Base-by-base conservation (phyloP, 176 grass and related monocot species). In the Zea mays region DNA sequence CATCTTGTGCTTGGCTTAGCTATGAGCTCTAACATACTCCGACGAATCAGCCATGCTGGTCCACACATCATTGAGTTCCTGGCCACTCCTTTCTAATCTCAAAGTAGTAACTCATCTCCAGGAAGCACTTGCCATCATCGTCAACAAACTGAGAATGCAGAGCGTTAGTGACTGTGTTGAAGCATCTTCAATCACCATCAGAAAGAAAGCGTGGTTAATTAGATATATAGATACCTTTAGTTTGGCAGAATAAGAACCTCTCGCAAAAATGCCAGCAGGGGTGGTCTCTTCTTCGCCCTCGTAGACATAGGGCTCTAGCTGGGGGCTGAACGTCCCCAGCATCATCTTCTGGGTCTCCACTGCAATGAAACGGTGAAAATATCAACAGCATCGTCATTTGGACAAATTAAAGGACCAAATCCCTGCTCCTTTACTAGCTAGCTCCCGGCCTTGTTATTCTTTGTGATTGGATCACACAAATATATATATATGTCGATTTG, bases 11-110 rank as follows among this genome's bases (percentile, higher is more conserved):
- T 73, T 81, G 71, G 78, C 51, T 82, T 85, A 78, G 51, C 87
- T 89, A 85, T 66, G 73, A 82, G 67, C 73, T 76, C 40, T 85
- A 89, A 68, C 36, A 81, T 85, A 46, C 70, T 71, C 55, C 19
- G 27, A 62, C 10, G 50, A 78, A 82, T 45, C 14, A 65, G 37
- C 67, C 20, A 27, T 27, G 27, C 56, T 81, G 35, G 15, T 39
- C 73, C 87, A 77, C 67, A 77, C 67, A 77, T 90, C 85, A 93
- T 79, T 80, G 64, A 35, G 27, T 27, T 27, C 27, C 75, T 54
- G 85, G 80, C 93, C 93, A 97, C 0, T 97, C 93, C 85, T 93
- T 97, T 72, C 87, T 92, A 79, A 97, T 97, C 76, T 97, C 93
- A 51, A 97, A 97, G 81, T 92, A 84, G 87, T 97, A 97, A 71